A percentile compares a stretch with the other conserved stretches of the same genome.
phyloP scores from a whole-genome alignment of 805 yeast genomes.

The Wickerhamiella galacta region DNA sequence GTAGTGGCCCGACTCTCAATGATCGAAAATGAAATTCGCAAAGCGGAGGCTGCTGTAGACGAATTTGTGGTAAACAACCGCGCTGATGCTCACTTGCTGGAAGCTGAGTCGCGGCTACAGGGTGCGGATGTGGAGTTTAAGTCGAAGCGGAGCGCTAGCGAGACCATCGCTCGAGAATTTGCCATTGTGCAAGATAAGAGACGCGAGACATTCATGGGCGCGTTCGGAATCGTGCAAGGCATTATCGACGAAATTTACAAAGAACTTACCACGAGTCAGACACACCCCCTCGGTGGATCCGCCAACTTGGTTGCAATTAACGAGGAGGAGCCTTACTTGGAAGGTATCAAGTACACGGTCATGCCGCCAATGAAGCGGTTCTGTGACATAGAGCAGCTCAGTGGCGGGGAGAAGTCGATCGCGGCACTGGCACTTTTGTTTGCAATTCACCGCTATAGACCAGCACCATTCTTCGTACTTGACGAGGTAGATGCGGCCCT shows the following conservation, averaged over 20 bases:
- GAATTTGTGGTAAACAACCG: conserved; percentile 61
- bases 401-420: conserved; percentile 94
- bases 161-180: conserved; percentile 34
- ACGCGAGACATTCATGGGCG: conserved; percentile 44
- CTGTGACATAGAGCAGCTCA: conserved; percentile 76
- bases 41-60: not conserved
- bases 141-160: conserved; percentile 32
- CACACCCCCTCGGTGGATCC: conserved; percentile 78
- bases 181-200: conserved; percentile 43
- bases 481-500: conserved; percentile 98
- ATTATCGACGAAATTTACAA: conserved; percentile 65
- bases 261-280: conserved; percentile 59
- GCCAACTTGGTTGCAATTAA: conserved; percentile 78
- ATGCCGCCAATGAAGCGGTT: conserved; percentile 94
- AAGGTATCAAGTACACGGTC: conserved; percentile 79
- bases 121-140: conserved; percentile 5
- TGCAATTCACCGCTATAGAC: conserved; percentile 78
- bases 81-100: conserved; percentile 28
- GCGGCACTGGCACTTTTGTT: conserved; percentile 89
- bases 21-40: not conserved
- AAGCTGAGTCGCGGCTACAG: conserved; percentile 6
- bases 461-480: conserved; percentile 87
- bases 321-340: conserved; percentile 73
- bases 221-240: conserved; percentile 59
- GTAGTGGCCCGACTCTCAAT: not conserved